A percentile compares a stretch with the other conserved stretches of the same genome.
Conservation (phyloP, 2,329 filamentous ascomycete species). For the Orbilia oligospora region DNA sequence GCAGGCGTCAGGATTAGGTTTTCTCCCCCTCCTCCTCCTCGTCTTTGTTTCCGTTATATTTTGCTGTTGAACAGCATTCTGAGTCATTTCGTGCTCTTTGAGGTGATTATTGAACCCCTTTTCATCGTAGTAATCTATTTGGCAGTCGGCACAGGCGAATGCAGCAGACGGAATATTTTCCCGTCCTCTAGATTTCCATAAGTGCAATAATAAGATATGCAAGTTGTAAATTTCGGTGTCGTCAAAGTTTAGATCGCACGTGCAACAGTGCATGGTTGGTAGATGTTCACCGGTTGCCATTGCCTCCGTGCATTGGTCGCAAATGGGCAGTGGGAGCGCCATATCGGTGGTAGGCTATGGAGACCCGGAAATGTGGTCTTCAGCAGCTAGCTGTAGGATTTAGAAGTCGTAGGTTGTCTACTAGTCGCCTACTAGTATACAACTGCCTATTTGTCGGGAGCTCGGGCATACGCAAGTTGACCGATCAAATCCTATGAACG, state of each 20-base stretch:
- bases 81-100: not conserved
- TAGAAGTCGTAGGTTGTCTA: too few species aligned
- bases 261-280: conserved; percentile 23
- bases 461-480: too few species aligned
- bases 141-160: conserved; percentile 35
- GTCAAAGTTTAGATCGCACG: conserved; percentile 13
- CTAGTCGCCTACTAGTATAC: too few species aligned
- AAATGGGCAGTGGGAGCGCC: not conserved
- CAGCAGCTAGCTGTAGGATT: too few species aligned
- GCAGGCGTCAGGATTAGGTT: too few species aligned
- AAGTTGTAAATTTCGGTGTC: not conserved
- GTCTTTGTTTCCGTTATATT: too few species aligned
- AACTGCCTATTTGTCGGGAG: too few species aligned
- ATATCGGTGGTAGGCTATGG: not conserved
- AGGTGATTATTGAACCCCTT: conserved; percentile 21
- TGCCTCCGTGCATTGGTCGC: conserved; percentile 9
- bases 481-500: too few species aligned
- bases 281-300: not conserved
- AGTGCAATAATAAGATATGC: not conserved
- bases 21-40: too few species aligned
- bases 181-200: not conserved
- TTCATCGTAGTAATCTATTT: conserved; percentile 34
- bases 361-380: too few species aligned
- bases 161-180: not conserved
- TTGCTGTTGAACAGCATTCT: not conserved